Percentiles rank a stretch among this genome's conserved stretches.
Conservation (phyloP, 2,329 filamentous ascomycete genomes). For the Gaeumannomyces sp. region DNA sequence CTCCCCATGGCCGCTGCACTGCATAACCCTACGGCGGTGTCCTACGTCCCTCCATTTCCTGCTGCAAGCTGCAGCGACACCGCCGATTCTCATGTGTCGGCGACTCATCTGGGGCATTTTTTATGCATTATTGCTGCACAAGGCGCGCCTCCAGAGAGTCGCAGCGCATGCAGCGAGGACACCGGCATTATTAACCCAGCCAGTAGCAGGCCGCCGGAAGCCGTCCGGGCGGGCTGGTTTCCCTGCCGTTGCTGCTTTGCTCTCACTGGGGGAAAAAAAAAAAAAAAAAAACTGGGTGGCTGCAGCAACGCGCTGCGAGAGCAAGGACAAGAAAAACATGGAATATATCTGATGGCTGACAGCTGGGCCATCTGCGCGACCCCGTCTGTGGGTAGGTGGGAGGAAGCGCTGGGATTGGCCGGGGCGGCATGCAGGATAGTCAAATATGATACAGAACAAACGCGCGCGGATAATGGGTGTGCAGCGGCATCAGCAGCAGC, state of each 20-base stretch:
- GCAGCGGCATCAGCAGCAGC: neutral
- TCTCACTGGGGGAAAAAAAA: neutral
- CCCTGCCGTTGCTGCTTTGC: neutral
- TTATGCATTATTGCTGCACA: neutral
- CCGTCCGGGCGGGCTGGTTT: neutral
- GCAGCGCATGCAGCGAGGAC: neutral
- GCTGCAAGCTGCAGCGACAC: no score
- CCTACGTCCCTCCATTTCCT: no score
- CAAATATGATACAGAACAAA: neutral
- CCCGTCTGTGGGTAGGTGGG: no score
- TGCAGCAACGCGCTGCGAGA: neutral
- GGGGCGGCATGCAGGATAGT: neutral
- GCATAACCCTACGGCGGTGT: no score
- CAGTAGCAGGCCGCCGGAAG: constrained; percentile 2
- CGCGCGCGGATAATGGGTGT: neutral
- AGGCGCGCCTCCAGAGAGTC: neutral
- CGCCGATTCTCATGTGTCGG: neutral
- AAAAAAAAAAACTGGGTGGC: neutral
- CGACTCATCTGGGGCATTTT: neutral
- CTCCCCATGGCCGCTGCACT: no score
- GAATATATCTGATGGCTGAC: neutral
- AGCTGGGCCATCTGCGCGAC: no score
- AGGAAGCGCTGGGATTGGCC: neutral
- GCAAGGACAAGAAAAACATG: neutral
- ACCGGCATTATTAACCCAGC: constrained; percentile 8